Evolutionary conservation across 768 basidiomycete species (phyloP), one percentile per base, ranked within the genome.

Genomic region (Neoboletus brunneissimus): DNA sequence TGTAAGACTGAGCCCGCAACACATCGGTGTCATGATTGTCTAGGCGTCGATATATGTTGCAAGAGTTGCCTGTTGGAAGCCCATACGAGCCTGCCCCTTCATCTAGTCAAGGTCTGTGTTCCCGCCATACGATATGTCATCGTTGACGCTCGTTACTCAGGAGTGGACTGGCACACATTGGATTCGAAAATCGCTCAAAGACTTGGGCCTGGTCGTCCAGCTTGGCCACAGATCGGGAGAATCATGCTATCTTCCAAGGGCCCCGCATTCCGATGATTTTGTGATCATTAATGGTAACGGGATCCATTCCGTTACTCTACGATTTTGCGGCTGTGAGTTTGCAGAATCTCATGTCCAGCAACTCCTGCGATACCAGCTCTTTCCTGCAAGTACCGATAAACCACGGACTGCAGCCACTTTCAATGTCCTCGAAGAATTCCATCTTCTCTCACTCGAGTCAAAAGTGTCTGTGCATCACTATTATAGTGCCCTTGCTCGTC

Each of bases 401-500:
- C 75, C 76, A 7, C 51, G 61, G 18, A 72, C 72, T 6, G 57
- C n/a, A 1, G 57, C 34, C 0, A 54, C 52, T 2, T 58, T 58
- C 5, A 44, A 5, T 13, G 8, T 54, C 4, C 16, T 58, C 0
- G 44, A 51, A 23, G 34, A 54, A 38, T 58, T 23, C 12, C 53
- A 58, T 4, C 35, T 58, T 20, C 37, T 58, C 5, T 58, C 53
- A 1, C 48, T 58, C 1, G 63, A 67, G 29, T 71, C 72, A 4
- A 76, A 76, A 37, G 40, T 66, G 0, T 69, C 71, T 0, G 55
- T 54, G 0, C 69, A 70, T 32, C 68, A 78, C 12, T 74, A 65
- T 43, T 72, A 74, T 52, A 49, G 43, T 22, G 54, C 63, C 0
- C 44, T 78, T 1, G 59, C 60, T 0, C 53, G 60, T 0, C 38